These are phyloP conservation scores for Fusarium sp. DNA, from an alignment of 2,329 filamentous ascomycete genomes.

Conservation along the genomic window DNA sequence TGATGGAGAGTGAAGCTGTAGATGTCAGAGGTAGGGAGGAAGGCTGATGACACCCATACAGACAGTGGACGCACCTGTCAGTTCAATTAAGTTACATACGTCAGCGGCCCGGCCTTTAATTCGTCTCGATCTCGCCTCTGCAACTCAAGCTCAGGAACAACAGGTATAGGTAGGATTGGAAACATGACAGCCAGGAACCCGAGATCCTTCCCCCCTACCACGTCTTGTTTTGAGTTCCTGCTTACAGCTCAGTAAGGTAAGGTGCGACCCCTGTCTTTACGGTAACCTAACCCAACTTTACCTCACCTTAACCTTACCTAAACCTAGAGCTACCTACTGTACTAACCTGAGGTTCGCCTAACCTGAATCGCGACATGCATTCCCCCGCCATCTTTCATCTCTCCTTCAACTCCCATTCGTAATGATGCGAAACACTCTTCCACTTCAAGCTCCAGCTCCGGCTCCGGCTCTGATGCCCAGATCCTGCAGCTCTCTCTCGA, in stretches of 20 bases:
- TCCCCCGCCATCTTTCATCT: constrained; percentile 25
- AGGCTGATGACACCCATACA: not conserved
- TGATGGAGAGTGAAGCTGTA: not conserved
- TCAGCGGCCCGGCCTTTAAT: not conserved
- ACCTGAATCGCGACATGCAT: constrained; percentile 29
- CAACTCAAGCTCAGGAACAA: not conserved
- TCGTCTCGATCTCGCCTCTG: not conserved
- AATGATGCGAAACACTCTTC: constrained; percentile 14
- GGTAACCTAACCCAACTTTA: constrained; percentile 23
- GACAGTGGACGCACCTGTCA: not conserved
- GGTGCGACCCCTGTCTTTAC: constrained; percentile 23
- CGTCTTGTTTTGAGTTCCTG: constrained; percentile 12
- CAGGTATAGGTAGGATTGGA: not conserved
- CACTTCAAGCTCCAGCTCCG: constrained; percentile 17
- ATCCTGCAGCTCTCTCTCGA: constrained; percentile 9
- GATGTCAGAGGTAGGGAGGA: not conserved
- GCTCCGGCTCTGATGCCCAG: constrained; percentile 7
- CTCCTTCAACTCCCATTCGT: constrained; percentile 30
- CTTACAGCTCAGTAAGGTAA: not conserved
- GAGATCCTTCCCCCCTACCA: not conserved
- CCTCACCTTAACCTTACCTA: constrained; percentile 31
- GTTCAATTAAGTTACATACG: not conserved
- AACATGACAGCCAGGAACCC: not conserved
- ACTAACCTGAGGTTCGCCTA: constrained; percentile 33
- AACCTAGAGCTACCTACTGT: not conserved